Base-by-base conservation (phyloP, 371 early-diverging fungal genomes). In the Mucor saturninus region DNA sequence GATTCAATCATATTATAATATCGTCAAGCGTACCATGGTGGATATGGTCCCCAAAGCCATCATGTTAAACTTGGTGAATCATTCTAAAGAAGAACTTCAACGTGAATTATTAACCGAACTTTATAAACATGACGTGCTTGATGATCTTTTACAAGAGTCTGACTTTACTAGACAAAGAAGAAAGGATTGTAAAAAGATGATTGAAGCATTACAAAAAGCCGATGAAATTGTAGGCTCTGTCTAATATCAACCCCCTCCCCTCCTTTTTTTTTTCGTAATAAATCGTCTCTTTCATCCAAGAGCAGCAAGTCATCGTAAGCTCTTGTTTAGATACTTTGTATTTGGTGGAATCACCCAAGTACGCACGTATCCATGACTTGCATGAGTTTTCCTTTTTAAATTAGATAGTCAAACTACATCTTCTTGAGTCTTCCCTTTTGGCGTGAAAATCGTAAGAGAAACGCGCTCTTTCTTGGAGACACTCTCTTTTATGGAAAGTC, bases 21-120 rank as follows among this genome's bases (percentile, higher is more conserved):
- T 98, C 77, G 96, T 98, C 53, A 99, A 98, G 83, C 92, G 97
- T 60, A 98, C 97, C 4, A 89, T 96, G 60, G 87, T 96, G 42
- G 99, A 99, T 74, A 92, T 98, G 83, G 95, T 99, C 4, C 99
- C 99, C 54, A 99, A 99, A 75, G 96, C 99, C 4, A 93, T 99
- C 61, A 98, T 99, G 98, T 84, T 94, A 38, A 97, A 98, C 77
- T 84, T 99, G 35, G 99, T 99, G 1, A 83, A 81, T 56, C 86
- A 86, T 62, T 84, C 97, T 28, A 95, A 94, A 78, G 94, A 96
- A 51, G 91, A 92, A 54, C 85, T 99, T 52, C 99, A 99, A 77
- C 86, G 95, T 29, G 95, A 95, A 73, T 83, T 99, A 30, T 84
- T 99, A 21, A 80, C 91, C 55, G 99, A 99, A 76, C 81, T 99